These are phyloP conservation scores for Ustilago hordei DNA, from an alignment of 1,284 basidiomycete genomes.

Conservation along the genomic window DNA sequence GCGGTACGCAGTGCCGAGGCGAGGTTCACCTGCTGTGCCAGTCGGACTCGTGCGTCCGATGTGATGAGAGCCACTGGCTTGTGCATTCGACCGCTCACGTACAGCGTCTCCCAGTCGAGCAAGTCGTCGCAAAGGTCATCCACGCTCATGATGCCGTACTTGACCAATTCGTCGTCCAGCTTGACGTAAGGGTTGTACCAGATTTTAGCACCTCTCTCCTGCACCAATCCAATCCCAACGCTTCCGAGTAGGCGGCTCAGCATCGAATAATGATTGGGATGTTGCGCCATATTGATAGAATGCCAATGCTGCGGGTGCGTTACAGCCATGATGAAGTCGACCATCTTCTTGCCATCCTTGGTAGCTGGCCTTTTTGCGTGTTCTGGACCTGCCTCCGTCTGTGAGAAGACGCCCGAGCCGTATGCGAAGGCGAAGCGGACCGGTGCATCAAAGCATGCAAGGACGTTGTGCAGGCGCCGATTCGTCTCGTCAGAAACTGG, in stretches of 20 bases:
- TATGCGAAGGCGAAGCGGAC: conserved; percentile 94
- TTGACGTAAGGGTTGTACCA: conserved; percentile 75
- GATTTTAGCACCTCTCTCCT: conserved; percentile 85
- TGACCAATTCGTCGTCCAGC: conserved; percentile 78
- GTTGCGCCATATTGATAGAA: conserved; percentile 89
- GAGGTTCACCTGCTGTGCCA: conserved; percentile 93
- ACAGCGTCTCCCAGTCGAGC: conserved; percentile 91
- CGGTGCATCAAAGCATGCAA: conserved; percentile 77
- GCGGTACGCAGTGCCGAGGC: conserved; percentile 87
- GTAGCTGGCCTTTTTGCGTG: conserved; percentile 69
- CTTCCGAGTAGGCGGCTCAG: conserved; percentile 84
- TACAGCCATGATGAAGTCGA: conserved; percentile 95
- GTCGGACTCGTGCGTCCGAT: conserved; percentile 84
- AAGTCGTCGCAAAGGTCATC: conserved; percentile 89
- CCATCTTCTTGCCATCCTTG: conserved; percentile 73
- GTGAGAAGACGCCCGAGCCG: conserved; percentile 91
- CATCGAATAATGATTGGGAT: conserved; percentile 88
- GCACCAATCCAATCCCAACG: conserved; percentile 80
- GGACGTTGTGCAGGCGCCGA: conserved; percentile 42
- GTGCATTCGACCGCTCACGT: conserved; percentile 95
- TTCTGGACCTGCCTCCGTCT: conserved; percentile 76
- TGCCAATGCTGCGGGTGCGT: conserved; percentile 93
- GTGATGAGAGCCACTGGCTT: conserved; percentile 76
- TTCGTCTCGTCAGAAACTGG: conserved; percentile 40
- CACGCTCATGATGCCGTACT: conserved; percentile 96